Evolutionary conservation across 306 rosid genomes (phyloP).

Genomic region (Malus fusca): DNA sequence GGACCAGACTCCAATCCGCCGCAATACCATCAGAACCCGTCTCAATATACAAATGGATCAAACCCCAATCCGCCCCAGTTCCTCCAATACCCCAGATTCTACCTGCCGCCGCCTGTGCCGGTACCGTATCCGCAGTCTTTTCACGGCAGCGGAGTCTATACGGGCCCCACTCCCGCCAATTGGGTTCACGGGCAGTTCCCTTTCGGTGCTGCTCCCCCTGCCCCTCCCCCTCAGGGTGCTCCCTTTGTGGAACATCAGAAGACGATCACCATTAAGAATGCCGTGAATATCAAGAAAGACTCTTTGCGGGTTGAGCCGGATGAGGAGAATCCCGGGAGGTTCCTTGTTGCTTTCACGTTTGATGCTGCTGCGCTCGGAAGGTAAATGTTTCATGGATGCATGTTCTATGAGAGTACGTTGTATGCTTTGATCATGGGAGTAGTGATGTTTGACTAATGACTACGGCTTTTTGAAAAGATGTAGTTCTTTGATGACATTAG

Average conservation of each 20-base stretch:
- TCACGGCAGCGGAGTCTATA: constrained; percentile 3
- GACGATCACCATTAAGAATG: constrained; percentile 34
- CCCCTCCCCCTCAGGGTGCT: constrained; percentile 1
- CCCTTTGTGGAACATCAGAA: constrained; percentile 29
- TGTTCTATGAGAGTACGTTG: neutral
- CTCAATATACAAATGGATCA: constrained; percentile 6
- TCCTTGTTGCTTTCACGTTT: constrained; percentile 37
- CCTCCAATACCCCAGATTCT: constrained; percentile 16
- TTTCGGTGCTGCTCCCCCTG: constrained; percentile 9
- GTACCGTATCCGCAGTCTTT: constrained; percentile 9
- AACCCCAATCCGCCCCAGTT: constrained; percentile 18
- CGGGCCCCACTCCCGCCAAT: neutral
- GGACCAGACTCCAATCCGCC: constrained; percentile 12
- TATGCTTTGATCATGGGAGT: neutral
- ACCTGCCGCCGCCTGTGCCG: constrained; percentile 19
- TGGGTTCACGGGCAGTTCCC: constrained; percentile 15
- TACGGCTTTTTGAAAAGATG: neutral
- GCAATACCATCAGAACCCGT: constrained; percentile 9
- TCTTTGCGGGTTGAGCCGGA: constrained; percentile 39
- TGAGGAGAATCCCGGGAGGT: constrained; percentile 26
- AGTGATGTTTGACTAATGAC: neutral
- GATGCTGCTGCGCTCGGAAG: constrained; percentile 42
- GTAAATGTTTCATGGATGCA: constrained; percentile 1
- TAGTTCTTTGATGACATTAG: neutral
- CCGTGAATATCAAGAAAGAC: constrained; percentile 38